phyloP scores from a whole-genome alignment of 495 filamentous ascomycete genomes.

The Talaromyces nanjingensis region DNA sequence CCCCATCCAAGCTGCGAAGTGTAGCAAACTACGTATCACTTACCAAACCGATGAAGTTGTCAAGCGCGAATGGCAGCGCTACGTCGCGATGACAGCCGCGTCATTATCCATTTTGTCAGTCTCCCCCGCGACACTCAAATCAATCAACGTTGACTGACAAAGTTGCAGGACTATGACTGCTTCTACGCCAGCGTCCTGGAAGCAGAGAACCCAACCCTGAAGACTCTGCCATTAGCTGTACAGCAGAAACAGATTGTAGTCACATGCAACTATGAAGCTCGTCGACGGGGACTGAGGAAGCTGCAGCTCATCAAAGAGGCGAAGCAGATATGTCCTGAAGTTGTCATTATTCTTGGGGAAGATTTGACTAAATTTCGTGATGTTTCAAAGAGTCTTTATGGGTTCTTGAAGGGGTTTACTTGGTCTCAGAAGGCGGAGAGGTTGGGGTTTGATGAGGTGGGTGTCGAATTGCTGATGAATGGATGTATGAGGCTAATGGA shows the following conservation, averaged over 20 bases:
- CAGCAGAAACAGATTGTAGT: slow-evolving; percentile 88
- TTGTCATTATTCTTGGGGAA: slow-evolving; percentile 80
- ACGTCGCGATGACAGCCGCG: slow-evolving; percentile 51
- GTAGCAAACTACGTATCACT: neutral
- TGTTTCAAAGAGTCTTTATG: slow-evolving; percentile 73
- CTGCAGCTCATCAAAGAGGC: slow-evolving; percentile 78
- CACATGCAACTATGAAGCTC: slow-evolving; percentile 91
- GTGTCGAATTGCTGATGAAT: slow-evolving; percentile 6
- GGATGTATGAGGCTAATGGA: neutral
- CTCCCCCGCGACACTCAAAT: neutral
- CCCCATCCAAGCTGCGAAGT: neutral
- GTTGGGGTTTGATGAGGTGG: slow-evolving; percentile 79
- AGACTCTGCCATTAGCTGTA: slow-evolving; percentile 62
- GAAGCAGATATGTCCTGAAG: slow-evolving; percentile 70
- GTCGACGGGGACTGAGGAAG: slow-evolving; percentile 69
- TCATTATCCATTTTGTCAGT: slow-evolving; percentile 78
- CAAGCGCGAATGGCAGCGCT: slow-evolving; percentile 8
- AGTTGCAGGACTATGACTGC: slow-evolving; percentile 72
- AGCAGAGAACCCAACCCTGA: slow-evolving; percentile 66
- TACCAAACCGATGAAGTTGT: neutral
- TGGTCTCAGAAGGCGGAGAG: slow-evolving; percentile 73
- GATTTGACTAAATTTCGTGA: slow-evolving; percentile 80
- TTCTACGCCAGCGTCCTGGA: slow-evolving; percentile 93
- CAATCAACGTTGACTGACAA: neutral
- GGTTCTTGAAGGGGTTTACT: slow-evolving; percentile 57